These are phyloP conservation scores for Ogataea minuta DNA, from an alignment of 805 yeast species.

Conservation along the genomic window DNA sequence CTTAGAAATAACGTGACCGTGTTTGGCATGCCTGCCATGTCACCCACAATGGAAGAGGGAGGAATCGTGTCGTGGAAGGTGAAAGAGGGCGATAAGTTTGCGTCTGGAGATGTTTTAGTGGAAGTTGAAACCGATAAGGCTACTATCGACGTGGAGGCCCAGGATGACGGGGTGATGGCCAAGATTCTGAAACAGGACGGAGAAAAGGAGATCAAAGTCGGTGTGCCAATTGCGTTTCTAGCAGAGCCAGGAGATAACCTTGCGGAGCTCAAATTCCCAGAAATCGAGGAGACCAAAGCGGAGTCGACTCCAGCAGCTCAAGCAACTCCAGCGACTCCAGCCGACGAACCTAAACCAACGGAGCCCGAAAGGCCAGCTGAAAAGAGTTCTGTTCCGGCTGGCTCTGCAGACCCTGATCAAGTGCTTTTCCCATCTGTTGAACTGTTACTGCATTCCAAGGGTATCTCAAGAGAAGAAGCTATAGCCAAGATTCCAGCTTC, in stretches of 20 bases:
- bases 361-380: conserved; percentile 17
- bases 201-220: conserved; percentile 76
- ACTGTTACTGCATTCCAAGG: conserved; percentile 55
- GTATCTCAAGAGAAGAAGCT: conserved; percentile 70
- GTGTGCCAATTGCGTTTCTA: conserved; percentile 81
- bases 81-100: conserved; percentile 69
- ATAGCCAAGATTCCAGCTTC: conserved; percentile 69
- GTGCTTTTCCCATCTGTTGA: conserved; percentile 78
- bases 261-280: conserved; percentile 58
- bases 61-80: conserved; percentile 89
- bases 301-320: conserved; percentile 21
- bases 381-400: conserved; percentile 13
- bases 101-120: conserved; percentile 77
- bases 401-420: conserved; percentile 63
- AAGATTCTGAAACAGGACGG: conserved; percentile 73
- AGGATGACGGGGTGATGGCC: conserved; percentile 87
- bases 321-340: conserved; percentile 18
- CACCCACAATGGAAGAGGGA: conserved; percentile 97
- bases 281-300: conserved; percentile 31
- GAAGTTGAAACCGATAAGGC: conserved; percentile 90
- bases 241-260: conserved; percentile 91
- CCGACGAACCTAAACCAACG: conserved; percentile 22
- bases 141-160: conserved; percentile 80
- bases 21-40: conserved; percentile 97
- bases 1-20: conserved; percentile 38